A percentile compares a stretch with the other conserved stretches of the same genome.
These are phyloP conservation scores for Xylariaceae sp. DNA, from an alignment of 2,329 filamentous ascomycete species.

Conservation along the genomic window DNA sequence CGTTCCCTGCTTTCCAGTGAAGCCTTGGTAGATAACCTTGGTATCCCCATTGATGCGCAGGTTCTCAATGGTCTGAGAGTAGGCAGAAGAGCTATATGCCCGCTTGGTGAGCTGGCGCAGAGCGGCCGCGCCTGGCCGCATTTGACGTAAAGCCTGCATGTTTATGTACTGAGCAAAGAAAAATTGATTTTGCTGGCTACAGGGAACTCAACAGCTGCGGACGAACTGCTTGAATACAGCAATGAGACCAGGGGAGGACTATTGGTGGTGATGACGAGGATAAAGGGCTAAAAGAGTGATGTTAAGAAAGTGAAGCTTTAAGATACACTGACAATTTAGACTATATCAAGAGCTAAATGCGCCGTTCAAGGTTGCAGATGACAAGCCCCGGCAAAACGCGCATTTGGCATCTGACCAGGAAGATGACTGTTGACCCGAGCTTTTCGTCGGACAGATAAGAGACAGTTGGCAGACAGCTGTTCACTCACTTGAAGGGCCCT, in stretches of 20 bases:
- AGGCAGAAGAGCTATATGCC: conserved; percentile 76
- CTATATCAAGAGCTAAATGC: conserved; percentile 8
- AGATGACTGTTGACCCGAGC: background rate
- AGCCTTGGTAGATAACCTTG: conserved; percentile 95
- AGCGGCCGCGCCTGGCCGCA: conserved; percentile 70
- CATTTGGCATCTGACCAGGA: background rate
- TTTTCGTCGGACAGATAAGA: too few relatives aligned
- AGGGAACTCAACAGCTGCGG: conserved; percentile 23
- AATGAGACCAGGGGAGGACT: conserved; percentile 5
- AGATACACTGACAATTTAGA: conserved; percentile 5
- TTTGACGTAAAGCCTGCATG: conserved; percentile 86
- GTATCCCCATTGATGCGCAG: conserved; percentile 92
- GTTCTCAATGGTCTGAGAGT: conserved; percentile 78
- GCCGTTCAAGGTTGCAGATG: background rate
- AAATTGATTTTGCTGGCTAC: conserved; percentile 11
- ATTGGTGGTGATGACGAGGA: background rate
- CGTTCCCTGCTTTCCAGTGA: conserved; percentile 97
- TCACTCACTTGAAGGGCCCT: too few relatives aligned
- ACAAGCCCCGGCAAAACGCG: conserved; percentile 6
- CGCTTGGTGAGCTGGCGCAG: conserved; percentile 70
- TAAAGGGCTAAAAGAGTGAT: conserved; percentile 3
- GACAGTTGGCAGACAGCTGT: conserved; percentile 5
- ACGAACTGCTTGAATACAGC: conserved; percentile 8
- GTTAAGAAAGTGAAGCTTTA: conserved; percentile 10
- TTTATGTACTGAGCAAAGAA: conserved; percentile 6